phyloP scores from a whole-genome alignment of 192 early-diverging fungal species.

The Spinellus fusiger region DNA sequence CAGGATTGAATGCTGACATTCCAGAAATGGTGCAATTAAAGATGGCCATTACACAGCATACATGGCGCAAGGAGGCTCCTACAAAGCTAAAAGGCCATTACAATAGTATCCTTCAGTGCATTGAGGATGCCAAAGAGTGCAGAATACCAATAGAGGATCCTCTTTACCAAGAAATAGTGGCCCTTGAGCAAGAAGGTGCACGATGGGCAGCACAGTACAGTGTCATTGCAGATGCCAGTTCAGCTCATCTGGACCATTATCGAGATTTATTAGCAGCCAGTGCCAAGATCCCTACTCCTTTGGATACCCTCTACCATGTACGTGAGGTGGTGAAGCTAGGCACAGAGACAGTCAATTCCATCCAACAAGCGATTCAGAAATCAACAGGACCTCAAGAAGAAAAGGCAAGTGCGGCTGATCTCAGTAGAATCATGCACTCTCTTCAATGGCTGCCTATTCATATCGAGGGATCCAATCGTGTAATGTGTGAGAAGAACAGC shows the following conservation, averaged over 20 bases:
- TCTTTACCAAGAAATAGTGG: background rate
- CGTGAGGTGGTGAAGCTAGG: background rate
- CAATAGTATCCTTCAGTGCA: background rate
- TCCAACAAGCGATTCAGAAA: background rate
- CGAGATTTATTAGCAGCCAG: background rate
- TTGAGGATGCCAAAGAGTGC: conserved; percentile 7
- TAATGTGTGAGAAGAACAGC: background rate
- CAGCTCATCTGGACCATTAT: background rate
- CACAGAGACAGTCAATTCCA: background rate
- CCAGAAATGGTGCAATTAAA: background rate
- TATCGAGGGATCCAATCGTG: background rate
- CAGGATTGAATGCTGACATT: background rate
- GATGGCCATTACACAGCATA: background rate
- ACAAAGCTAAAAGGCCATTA: background rate
- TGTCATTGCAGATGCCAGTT: background rate
- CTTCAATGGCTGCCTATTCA: background rate
- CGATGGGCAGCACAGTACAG: background rate
- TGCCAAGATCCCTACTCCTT: background rate
- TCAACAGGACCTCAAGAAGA: background rate
- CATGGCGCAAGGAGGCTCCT: background rate
- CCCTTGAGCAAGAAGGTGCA: background rate
- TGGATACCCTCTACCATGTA: background rate
- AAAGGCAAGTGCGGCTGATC: background rate
- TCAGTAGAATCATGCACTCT: background rate
- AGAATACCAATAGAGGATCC: background rate